phyloP scores from a whole-genome alignment of 2,329 filamentous ascomycete genomes.

The Purpureocillium takamizusanense region DNA sequence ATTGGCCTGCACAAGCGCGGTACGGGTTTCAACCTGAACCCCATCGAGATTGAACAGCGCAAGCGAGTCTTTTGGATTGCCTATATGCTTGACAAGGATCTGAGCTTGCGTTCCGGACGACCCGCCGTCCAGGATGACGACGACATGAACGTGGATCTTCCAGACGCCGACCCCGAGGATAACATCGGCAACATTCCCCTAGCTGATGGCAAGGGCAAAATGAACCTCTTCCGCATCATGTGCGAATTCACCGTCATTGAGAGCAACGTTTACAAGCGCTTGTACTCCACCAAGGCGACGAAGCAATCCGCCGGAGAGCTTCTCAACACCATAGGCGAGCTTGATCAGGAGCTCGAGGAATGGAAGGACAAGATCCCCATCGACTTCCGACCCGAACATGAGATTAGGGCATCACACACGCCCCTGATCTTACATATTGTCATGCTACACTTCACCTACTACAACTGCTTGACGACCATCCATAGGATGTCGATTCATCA shows the following conservation, averaged over 20 bases:
- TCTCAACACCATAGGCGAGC: constrained; percentile 88
- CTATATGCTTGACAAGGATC: constrained; percentile 56
- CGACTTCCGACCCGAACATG: constrained; percentile 93
- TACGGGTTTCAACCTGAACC: constrained; percentile 85
- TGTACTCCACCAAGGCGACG: constrained; percentile 88
- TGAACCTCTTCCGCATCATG: constrained; percentile 91
- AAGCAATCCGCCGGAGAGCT: constrained; percentile 90
- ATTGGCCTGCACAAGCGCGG: constrained; percentile 93
- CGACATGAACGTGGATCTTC: constrained; percentile 90
- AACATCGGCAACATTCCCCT: constrained; percentile 92
- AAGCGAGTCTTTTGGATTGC: constrained; percentile 59
- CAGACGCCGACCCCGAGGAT: constrained; percentile 81
- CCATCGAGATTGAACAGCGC: constrained; percentile 85
- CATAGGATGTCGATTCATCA: constrained; percentile 98
- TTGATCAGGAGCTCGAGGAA: constrained; percentile 80
- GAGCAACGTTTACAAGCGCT: constrained; percentile 83
- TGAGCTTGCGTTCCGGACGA: constrained; percentile 49
- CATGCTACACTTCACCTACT: constrained; percentile 92
- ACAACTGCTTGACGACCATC: constrained; percentile 95
- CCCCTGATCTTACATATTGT: constrained; percentile 92
- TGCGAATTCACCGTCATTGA: constrained; percentile 88
- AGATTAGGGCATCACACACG: constrained; percentile 87
- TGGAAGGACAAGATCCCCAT: constrained; percentile 96
- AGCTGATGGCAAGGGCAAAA: constrained; percentile 78
- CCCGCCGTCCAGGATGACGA: constrained; percentile 56